Evolutionary conservation across 805 yeast genomes (phyloP), one percentile per base, ranked within the genome.

Genomic region (Hanseniaspora singularis): DNA sequence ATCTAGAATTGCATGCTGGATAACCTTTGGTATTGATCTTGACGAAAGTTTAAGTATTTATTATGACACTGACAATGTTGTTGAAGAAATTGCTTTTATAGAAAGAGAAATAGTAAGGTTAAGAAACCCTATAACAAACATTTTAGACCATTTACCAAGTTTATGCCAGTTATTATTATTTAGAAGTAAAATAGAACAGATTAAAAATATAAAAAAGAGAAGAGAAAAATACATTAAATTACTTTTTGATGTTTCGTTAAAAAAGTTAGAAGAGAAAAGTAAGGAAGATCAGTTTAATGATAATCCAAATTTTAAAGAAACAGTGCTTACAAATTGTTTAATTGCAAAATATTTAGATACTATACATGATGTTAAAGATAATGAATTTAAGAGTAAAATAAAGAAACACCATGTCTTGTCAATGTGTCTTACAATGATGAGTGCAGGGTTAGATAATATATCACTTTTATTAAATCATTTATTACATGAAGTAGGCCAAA

Each of bases 391-490:
- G 16, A 33, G 7, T 6, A 33, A 33, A 10, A 15, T 34, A 34
- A 22, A 4, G 4, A 41, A 41, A 33, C 33, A 33, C 2, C 39
- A 34, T 34, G n/a, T 41, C 5, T 41, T 41, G 14, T 22, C 39
- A 3, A 41, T 41, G 5, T 41, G 46, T 24, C 33, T 41, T 31
- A 41, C 46, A 5, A 41, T 34, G 46, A 41, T 41, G 46, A 41
- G 46, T 41, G 46, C 46, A 20, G 46, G 46, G 2, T 28, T 41
- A 16, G 46, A 41, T 15, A 41, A 41, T 30, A 27, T 41, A 10
- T 33, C 39, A 1, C 26, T 36, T 10, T 33, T 33, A 16, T 18
- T 41, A 33, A 34, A 33, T 11, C 36, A 33, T 26, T 16, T 41
- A 5, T 26, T 41, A 4, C 46, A 41, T 12, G 30, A 36, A 27